Evolutionary conservation across 2,329 filamentous ascomycete species (phyloP), one percentile per base, ranked within the genome.

Genomic region (Penicillium sp.): DNA sequence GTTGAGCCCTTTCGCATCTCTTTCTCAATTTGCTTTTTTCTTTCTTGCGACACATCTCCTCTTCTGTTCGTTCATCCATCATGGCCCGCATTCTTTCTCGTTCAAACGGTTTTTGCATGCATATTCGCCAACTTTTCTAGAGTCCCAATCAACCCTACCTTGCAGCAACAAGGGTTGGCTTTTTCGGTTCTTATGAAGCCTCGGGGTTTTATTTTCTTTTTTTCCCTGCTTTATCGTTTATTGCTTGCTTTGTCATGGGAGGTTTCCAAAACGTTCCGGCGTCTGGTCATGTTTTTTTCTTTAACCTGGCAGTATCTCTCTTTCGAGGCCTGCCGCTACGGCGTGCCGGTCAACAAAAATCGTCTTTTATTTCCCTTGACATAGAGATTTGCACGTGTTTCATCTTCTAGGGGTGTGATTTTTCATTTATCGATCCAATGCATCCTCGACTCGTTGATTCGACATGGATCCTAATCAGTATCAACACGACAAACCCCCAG

Each of bases 261-360:
- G 61, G 62, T 59, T 63, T 54, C 45, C 49, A 67, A 70, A 71
- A 69, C 59, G 64, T 66, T 64, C 62, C 54, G 70, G 70, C 70
- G 69, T 72, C 67, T 64, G 62, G 68, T 53, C 65, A 66, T 71
- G 63, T 57, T 66, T 67, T 68, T 66, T 62, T 36, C 14, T 36
- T 36, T 36, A 36, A 36, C 61, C 63, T 63, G 65, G 66, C 65
- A 67, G 61, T 66, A 62, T 67, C 45, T 51, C 43, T 54, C 48
- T 63, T 58, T 67, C 62, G 59, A 67, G 65, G 57, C 63, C 65
- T 66, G 63, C 62, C 66, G 63, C 54, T 55, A 60, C 61, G 60
- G 62, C 64, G 60, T 57, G 53, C 61, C 59, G 63, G 61, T 62
- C 62, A 32, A 32, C 58, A 65, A 63, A 67, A 66, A 55, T 53